These are phyloP conservation scores for Syzygium oleosum DNA, from an alignment of 345 rosid species.

Conservation along the genomic window DNA sequence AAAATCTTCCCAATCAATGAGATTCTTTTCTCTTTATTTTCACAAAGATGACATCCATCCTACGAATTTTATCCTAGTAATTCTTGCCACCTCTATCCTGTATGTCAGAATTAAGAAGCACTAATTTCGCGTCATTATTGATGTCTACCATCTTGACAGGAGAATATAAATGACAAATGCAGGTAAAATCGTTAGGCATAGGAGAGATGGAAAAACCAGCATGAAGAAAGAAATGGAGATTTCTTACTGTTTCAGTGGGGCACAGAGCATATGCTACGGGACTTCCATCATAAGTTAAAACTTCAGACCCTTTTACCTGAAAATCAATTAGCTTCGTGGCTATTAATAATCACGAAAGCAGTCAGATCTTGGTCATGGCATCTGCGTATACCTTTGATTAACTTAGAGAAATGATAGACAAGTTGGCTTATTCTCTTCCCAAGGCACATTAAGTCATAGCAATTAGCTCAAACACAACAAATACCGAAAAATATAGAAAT, in stretches of 20 bases:
- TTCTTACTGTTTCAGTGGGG: slow-evolving; percentile 70
- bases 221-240: neutral
- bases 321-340: neutral
- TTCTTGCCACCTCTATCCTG: neutral
- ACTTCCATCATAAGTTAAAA: slow-evolving; percentile 54
- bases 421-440: neutral
- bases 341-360: neutral
- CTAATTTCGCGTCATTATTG: neutral
- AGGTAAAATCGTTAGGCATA: neutral
- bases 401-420: neutral
- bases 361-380: neutral
- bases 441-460: neutral
- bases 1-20: neutral
- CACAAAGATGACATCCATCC: neutral
- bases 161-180: neutral
- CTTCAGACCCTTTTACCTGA: slow-evolving; percentile 77
- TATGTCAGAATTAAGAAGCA: neutral
- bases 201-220: neutral
- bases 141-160: neutral
- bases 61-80: neutral
- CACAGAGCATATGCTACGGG: slow-evolving; percentile 70
- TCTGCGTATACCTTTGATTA: neutral
- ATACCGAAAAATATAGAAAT: neutral
- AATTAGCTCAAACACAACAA: neutral
- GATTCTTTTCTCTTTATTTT: neutral